These are phyloP conservation scores for Parietichytrium sp. DNA, from an alignment of 108 stramenopile genomes.

Conservation along the genomic window DNA sequence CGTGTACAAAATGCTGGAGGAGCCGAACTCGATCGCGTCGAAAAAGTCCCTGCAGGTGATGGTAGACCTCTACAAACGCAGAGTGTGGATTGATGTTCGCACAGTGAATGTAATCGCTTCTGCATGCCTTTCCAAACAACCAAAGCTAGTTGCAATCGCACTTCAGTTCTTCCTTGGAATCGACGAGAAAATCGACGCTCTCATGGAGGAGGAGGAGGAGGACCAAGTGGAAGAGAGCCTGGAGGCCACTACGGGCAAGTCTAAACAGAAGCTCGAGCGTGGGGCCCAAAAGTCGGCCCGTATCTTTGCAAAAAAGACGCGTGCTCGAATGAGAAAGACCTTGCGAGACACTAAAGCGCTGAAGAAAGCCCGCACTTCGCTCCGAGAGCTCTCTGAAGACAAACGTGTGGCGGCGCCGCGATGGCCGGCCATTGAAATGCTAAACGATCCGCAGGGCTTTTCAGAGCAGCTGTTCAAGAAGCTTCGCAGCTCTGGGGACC, in stretches of 20 bases:
- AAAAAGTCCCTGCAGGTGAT: constrained; percentile 85
- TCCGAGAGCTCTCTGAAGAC: constrained; percentile 52
- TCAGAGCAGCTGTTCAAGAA: constrained; percentile 79
- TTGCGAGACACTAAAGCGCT: not conserved
- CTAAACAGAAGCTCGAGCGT: constrained; percentile 73
- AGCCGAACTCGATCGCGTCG: constrained; percentile 45
- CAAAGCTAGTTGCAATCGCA: constrained; percentile 69
- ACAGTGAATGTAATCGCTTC: constrained; percentile 88
- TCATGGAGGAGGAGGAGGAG: constrained; percentile 70
- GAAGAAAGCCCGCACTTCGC: constrained; percentile 49
- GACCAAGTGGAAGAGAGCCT: constrained; percentile 70
- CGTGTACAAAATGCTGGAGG: constrained; percentile 47
- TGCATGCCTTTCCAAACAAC: constrained; percentile 64
- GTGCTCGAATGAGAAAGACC: not conserved
- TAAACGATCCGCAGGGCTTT: constrained; percentile 91
- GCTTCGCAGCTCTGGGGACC: constrained; percentile 67
- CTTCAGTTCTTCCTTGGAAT: constrained; percentile 94
- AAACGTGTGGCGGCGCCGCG: not conserved
- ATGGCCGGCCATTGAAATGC: constrained; percentile 85
- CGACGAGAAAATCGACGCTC: constrained; percentile 86
- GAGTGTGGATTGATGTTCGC: constrained; percentile 92
- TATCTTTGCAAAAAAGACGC: constrained; percentile 18
- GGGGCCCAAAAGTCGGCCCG: constrained; percentile 33
- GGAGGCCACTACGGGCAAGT: constrained; percentile 69
- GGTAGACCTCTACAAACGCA: constrained; percentile 83